Evolutionary conservation across 2,329 filamentous ascomycete genomes (phyloP), one percentile per base, ranked within the genome.

Genomic region (Lachnellula arida): DNA sequence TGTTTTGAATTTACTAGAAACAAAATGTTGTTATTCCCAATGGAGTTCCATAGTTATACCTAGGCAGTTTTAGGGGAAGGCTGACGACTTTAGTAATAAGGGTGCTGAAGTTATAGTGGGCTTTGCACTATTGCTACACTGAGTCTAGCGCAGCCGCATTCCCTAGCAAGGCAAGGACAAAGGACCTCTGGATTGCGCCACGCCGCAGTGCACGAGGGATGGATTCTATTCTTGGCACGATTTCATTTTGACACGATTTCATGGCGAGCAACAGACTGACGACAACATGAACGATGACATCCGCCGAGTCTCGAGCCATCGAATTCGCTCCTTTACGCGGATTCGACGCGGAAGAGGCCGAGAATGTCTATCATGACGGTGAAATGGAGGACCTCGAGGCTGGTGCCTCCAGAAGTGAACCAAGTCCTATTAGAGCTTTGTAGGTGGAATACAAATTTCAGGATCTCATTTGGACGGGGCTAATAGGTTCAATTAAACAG

Each of bases 231-330:
- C 37, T 4, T 40, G 37, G 17, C 37, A 40, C 37, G 15, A n/a
- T 9, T 40, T 40, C 37, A 17, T 17, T 2, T 19, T 19, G 37
- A 40, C 37, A 40, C 37, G 15, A n/a, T 9, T 40, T 40, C 37
- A 17, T 17, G 37, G 15, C 15, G 37, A 17, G n/a, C 37, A 17
- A 40, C 37, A n/a, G 5, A 6, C 37, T 2, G 3, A 40, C 15
- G 37, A 32, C 23, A 54, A 46, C 19, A 48, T 56, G 50, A 56
- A 46, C 19, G 19, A 56, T 56, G 54, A 34, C 49, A 37, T 53
- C 49, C 49, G 40, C 49, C 7, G 54, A 46, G 19, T 17, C 35
- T 32, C 50, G 14, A 44, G 23, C 28, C 15, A 46, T 53, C 19
- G 50, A 48, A 46, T 50, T 51, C 23, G 50, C 49, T n/a, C 50